Conservation (phyloP, 1,284 basidiomycete species). For the Boletellus sp. region DNA sequence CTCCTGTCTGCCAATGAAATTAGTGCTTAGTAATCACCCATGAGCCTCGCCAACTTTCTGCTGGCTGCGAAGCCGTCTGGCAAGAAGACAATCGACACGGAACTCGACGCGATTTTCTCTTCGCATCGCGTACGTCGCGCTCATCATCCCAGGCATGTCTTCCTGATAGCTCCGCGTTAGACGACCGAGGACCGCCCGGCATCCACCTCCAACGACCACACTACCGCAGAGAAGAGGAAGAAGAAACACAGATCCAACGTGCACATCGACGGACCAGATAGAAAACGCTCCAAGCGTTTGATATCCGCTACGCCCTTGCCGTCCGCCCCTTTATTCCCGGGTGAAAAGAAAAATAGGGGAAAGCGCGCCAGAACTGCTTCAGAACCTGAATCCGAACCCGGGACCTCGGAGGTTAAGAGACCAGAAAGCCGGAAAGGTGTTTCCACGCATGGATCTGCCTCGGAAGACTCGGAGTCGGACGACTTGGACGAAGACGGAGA, state of each 20-base stretch:
- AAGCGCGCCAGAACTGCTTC: conserved; percentile 11
- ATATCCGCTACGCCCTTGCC: conserved; percentile 7
- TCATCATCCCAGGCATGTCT: neutral
- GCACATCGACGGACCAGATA: conserved; percentile 14
- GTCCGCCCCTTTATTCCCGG: conserved; percentile 5
- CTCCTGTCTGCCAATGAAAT: no score
- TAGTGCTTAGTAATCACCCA: conserved; percentile 2
- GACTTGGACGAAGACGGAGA: conserved; percentile 8
- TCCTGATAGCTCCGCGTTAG: conserved; percentile 11
- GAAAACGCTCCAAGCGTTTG: conserved; percentile 25
- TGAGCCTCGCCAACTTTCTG: conserved; percentile 31
- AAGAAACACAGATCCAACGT: conserved; percentile 22
- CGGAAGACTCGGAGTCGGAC: conserved; percentile 10
- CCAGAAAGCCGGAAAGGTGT: conserved; percentile 3
- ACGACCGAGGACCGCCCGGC: conserved; percentile 2
- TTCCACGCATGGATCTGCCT: conserved; percentile 7
- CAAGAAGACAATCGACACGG: conserved; percentile 25
- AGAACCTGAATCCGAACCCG: conserved; percentile 23
- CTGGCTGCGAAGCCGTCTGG: conserved; percentile 18
- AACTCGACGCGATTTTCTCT: conserved; percentile 29
- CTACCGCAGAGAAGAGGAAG: conserved; percentile 4
- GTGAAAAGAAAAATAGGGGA: conserved; percentile 22
- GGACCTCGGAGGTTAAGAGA: conserved; percentile 32
- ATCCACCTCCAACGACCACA: conserved; percentile 1
- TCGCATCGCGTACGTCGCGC: conserved; percentile 14